These are phyloP conservation scores for Graphiopsis chlorocephala DNA, from an alignment of 2,329 filamentous ascomycete genomes.

Conservation along the genomic window DNA sequence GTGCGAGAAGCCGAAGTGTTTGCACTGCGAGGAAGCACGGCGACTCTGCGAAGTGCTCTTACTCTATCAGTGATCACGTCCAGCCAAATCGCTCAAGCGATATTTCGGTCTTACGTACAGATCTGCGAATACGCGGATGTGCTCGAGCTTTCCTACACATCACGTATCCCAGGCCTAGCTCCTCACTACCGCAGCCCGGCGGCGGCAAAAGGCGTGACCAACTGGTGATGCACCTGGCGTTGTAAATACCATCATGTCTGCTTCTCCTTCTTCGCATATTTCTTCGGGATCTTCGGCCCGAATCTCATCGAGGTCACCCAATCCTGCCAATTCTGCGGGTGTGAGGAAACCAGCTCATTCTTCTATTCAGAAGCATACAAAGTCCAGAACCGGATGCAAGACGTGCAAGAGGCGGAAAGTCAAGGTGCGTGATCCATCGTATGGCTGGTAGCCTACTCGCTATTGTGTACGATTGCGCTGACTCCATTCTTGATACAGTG, in stretches of 20 bases:
- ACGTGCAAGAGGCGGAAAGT: constrained; percentile 11
- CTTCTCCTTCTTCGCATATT: background rate
- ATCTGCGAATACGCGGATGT: background rate
- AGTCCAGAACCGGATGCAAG: background rate
- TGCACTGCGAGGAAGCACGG: background rate
- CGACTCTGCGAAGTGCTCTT: background rate
- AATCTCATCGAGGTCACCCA: background rate
- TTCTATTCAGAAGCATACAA: constrained; percentile 8
- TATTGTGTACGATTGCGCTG: background rate
- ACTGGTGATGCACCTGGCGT: background rate
- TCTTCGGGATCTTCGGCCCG: background rate
- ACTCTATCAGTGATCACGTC: background rate
- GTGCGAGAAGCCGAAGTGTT: background rate
- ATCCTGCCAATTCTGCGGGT: background rate
- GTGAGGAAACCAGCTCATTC: background rate
- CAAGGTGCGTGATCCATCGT: background rate
- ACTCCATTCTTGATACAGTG: background rate
- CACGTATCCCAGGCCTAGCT: background rate
- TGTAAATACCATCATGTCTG: background rate
- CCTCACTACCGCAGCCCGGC: background rate
- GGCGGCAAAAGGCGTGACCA: background rate
- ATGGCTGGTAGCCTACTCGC: too few relatives aligned
- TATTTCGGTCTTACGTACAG: background rate
- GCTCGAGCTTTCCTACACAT: background rate
- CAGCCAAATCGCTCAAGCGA: background rate